Conservation (phyloP, 768 basidiomycete genomes). For the Lentinula detonsa region DNA sequence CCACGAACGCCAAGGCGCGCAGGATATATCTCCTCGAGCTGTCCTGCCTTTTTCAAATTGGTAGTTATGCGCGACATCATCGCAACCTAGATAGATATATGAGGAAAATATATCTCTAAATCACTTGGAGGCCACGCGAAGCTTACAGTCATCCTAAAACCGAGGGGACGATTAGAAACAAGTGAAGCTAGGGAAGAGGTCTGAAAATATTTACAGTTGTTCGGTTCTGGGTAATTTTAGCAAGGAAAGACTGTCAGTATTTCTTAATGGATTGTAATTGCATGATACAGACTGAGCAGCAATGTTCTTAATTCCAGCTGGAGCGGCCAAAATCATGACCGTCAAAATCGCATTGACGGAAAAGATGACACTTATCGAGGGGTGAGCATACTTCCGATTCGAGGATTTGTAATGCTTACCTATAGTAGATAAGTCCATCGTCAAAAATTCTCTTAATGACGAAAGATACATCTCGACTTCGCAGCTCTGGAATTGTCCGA, state of each 20-base stretch:
- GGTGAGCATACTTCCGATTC: neutral
- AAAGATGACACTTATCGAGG: neutral
- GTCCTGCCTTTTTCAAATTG: neutral
- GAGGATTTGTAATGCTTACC: neutral
- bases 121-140: neutral
- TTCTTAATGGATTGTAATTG: neutral
- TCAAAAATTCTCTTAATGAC: neutral
- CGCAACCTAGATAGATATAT: neutral
- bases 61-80: constrained; percentile 1
- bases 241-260: neutral
- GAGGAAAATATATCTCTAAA: neutral
- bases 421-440: neutral
- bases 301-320: neutral
- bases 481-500: neutral
- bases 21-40: neutral
- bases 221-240: neutral
- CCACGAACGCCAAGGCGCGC: neutral
- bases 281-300: neutral
- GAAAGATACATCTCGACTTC: neutral
- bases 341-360: neutral
- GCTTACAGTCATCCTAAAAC: neutral
- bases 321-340: neutral
- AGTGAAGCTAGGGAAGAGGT: neutral
- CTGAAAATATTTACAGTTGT: neutral
- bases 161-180: too few relatives aligned